Evolutionary conservation across 2,329 filamentous ascomycete species (phyloP).

Genomic region (Fusarium bulbicola): DNA sequence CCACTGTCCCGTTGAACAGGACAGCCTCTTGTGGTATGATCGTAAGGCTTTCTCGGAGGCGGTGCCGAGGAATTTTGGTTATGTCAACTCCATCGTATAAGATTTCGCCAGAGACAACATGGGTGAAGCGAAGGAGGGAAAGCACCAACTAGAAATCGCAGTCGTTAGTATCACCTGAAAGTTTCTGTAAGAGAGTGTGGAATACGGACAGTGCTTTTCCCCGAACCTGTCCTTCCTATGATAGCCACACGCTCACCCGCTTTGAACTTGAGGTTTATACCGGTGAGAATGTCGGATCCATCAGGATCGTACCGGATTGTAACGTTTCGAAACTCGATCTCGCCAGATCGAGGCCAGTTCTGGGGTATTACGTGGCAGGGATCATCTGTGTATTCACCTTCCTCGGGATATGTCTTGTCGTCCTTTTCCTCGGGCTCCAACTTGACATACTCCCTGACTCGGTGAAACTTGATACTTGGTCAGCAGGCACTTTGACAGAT

Average conservation of each 20-base stretch:
- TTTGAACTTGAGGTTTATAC: constrained; percentile 60
- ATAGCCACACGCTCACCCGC: constrained; percentile 82
- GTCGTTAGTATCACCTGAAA: constrained; percentile 6
- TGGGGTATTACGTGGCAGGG: constrained; percentile 51
- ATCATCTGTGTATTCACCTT: constrained; percentile 53
- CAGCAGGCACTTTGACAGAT: constrained; percentile 7
- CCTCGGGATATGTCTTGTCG: constrained; percentile 51
- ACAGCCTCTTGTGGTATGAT: constrained; percentile 69
- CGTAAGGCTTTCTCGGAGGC: constrained; percentile 63
- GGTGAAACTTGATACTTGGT: constrained; percentile 52
- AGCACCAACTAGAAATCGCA: constrained; percentile 54
- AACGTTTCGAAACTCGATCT: constrained; percentile 61
- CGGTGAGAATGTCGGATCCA: constrained; percentile 58
- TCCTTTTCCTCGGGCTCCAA: constrained; percentile 55
- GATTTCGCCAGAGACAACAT: constrained; percentile 61
- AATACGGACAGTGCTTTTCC: constrained; percentile 77
- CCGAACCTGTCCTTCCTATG: constrained; percentile 82
- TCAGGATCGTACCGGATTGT: constrained; percentile 59
- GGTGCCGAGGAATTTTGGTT: constrained; percentile 58
- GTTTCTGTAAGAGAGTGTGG: neutral
- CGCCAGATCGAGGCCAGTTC: constrained; percentile 57
- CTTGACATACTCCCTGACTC: constrained; percentile 59
- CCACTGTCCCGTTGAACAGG: constrained; percentile 62
- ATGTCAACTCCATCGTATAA: constrained; percentile 66
- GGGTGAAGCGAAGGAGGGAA: constrained; percentile 63